Evolutionary conservation across 176 grass and related monocot genomes (phyloP), one percentile per base, ranked within the genome.

Genomic region (Canna indica): DNA sequence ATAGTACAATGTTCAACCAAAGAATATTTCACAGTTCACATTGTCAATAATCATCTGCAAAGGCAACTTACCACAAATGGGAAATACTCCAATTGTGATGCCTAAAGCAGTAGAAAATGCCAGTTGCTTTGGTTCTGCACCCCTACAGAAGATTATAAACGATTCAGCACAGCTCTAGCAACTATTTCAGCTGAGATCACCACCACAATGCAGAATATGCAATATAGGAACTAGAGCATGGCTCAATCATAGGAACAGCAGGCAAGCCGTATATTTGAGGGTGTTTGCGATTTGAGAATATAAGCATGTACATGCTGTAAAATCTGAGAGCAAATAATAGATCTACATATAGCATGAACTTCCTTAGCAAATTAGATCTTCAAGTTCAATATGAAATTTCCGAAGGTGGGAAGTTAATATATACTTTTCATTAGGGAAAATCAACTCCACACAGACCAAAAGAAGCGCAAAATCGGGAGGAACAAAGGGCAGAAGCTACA

Each of bases 61-160:
- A 27, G 36, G 29, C 20, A 68, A 36, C 75, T 60, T 81, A 86
- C 84, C 84, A 26, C 79, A 86, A 57, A 86, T 86, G 16, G 84
- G 84, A 69, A 86, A 86, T 22, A 86, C 65, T 36, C 84, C 84
- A 15, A 86, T 47, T 16, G 79, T 61, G 15, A 68, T 46, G 30
- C 84, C 84, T 34, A 86, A 67, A 69, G 84, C 84, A 30, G 70
- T 75, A 18, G 84, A 86, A 41, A 86, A 74, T 22, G 84, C 84
- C 84, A 86, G 38, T 75, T 81, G 61, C 38, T 68, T 86, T n/a
- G 84, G 84, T 59, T 86, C 84, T 56, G 79, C 75, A 44, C 84
- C 84, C 70, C 84, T 86, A 34, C 72, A 83, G 30, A 20, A 33
- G 71, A 58, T 14, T 47, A 31, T 34, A 62, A 26, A 75, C 4